Evolutionary conservation across 768 basidiomycete genomes (phyloP).

Genomic region (Lyophyllum atratum): DNA sequence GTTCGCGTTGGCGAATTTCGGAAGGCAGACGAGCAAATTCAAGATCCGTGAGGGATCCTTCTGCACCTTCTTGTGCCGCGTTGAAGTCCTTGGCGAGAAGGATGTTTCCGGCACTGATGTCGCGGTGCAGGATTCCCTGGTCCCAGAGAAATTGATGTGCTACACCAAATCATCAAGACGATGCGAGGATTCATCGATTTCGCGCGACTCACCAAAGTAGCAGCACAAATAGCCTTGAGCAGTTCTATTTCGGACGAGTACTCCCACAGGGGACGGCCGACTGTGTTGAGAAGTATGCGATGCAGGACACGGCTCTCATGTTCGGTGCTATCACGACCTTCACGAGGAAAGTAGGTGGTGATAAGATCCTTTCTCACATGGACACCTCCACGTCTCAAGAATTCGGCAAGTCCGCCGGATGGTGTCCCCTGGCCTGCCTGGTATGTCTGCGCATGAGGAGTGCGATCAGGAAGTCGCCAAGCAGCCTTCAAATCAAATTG

Average conservation of each 20-base stretch:
- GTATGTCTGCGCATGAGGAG: not conserved
- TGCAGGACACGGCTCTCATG: slow-evolving; percentile 14
- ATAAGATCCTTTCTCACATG: not conserved
- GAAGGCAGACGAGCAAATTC: slow-evolving; percentile 23
- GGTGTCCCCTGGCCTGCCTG: not conserved
- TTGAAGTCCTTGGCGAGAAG: slow-evolving; percentile 20
- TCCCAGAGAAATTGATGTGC: slow-evolving; percentile 18
- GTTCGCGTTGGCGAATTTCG: not conserved
- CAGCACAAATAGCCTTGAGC: slow-evolving; percentile 16
- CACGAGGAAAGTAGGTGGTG: not conserved
- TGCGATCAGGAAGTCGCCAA: not conserved
- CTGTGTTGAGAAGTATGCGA: slow-evolving; percentile 14
- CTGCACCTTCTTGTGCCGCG: not conserved
- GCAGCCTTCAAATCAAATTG: too few relatives aligned
- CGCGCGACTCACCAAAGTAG: not conserved
- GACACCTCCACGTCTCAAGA: slow-evolving; percentile 18
- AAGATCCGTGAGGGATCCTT: slow-evolving; percentile 33
- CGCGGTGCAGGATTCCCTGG: slow-evolving; percentile 19
- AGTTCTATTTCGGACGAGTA: slow-evolving; percentile 14
- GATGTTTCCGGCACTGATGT: too few relatives aligned
- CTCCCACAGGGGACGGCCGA: slow-evolving; percentile 21
- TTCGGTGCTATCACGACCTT: not conserved
- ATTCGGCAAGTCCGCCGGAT: not conserved
- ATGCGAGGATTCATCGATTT: not conserved
- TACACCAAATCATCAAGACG: not conserved